Conservation (phyloP, 768 basidiomycete species). For the Pisolithus sp. region DNA sequence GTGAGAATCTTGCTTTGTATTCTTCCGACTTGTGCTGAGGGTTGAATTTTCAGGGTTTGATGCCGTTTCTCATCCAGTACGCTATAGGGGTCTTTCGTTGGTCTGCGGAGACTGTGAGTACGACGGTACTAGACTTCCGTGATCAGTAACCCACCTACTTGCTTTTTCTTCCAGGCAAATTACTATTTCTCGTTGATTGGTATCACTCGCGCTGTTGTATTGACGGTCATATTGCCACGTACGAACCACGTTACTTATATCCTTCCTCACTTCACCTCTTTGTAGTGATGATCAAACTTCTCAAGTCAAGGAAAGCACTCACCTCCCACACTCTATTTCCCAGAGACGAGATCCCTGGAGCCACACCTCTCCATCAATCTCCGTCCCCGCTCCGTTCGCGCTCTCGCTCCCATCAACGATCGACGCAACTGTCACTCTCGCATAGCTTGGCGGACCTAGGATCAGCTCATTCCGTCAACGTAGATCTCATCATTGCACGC, state of each 20-base stretch:
- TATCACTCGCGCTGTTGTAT: constrained; percentile 45
- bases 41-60: constrained; percentile 41
- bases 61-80: constrained; percentile 59
- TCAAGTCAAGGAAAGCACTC: constrained; percentile 38
- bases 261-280: not conserved
- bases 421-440: not conserved
- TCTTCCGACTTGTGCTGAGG: not conserved
- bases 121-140: not conserved
- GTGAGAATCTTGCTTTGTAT: constrained; percentile 30
- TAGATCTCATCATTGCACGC: constrained; percentile 67
- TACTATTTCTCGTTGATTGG: constrained; percentile 61
- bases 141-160: not conserved
- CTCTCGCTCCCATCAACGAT: constrained; percentile 2
- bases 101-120: constrained; percentile 55
- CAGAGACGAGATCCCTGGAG: constrained; percentile 13
- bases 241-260: constrained; percentile 16
- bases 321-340: constrained; percentile 10
- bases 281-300: constrained; percentile 47
- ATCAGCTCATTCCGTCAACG: constrained; percentile 35
- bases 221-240: constrained; percentile 59
- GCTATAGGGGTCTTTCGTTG: constrained; percentile 56
- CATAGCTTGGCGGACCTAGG: not conserved
- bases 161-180: constrained; percentile 43
- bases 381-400: constrained; percentile 4
- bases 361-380: not conserved